phyloP scores from a whole-genome alignment of 805 yeast genomes.

The Saturnispora dispora region DNA sequence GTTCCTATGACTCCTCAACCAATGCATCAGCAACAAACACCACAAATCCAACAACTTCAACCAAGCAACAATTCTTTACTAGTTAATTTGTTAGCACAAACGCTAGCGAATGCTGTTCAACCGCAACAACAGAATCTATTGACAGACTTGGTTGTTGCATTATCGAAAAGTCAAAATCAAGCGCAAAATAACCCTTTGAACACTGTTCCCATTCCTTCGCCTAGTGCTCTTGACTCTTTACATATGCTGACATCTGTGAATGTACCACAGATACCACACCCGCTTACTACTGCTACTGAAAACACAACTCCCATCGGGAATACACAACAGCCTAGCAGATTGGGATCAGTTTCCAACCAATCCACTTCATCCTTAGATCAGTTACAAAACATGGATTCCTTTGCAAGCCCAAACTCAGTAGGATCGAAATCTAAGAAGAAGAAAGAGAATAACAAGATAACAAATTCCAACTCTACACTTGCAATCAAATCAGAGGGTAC shows the following conservation, averaged over 20 bases:
- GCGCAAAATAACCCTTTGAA: neutral
- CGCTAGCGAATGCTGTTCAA: constrained; percentile 9
- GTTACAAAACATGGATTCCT: neutral
- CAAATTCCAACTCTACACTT: neutral
- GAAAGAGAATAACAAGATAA: neutral
- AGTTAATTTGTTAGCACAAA: constrained; percentile 10
- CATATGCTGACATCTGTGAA: neutral
- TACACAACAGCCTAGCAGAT: neutral
- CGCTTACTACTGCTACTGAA: neutral
- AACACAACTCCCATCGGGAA: constrained; percentile 11
- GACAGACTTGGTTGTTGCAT: constrained; percentile 4
- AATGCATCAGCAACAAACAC: constrained; percentile 5
- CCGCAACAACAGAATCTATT: constrained; percentile 9
- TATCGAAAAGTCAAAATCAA: neutral
- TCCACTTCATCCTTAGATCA: neutral
- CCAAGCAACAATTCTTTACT: constrained; percentile 5
- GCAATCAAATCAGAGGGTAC: neutral
- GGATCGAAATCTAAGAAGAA: neutral
- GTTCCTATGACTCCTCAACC: constrained; percentile 1
- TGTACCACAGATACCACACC: neutral
- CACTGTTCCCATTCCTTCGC: neutral
- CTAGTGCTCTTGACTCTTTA: neutral
- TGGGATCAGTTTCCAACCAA: neutral
- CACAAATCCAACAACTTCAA: constrained; percentile 11
- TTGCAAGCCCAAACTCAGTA: neutral